Evolutionary conservation across 139 green algal genomes (phyloP).

Genomic region (Chlamydomonas sp.): DNA sequence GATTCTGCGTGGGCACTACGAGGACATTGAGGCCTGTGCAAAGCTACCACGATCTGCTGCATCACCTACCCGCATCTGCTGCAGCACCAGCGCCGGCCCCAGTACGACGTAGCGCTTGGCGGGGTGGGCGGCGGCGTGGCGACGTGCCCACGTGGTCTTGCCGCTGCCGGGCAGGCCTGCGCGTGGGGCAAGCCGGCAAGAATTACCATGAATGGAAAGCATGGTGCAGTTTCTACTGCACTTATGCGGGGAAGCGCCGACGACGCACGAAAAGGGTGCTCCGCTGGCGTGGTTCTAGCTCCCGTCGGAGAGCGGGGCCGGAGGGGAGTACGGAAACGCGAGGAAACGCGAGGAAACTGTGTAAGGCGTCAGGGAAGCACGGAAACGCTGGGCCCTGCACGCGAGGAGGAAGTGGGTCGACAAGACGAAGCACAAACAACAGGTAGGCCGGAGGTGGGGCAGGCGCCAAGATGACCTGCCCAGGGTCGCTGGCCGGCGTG

Average conservation of each 20-base stretch:
- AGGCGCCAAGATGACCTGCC: too few species aligned
- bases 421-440: too few species aligned
- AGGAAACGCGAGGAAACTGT: too few species aligned
- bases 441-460: too few species aligned
- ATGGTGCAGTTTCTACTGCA: too few species aligned
- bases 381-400: not conserved
- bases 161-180: constrained; percentile 50
- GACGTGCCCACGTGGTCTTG: constrained; percentile 61
- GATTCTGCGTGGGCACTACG: too few species aligned
- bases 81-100: constrained; percentile 47
- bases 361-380: not conserved
- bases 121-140: constrained; percentile 19
- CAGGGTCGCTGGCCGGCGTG: too few species aligned
- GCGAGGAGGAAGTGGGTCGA: too few species aligned
- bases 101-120: constrained; percentile 57
- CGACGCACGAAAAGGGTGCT: not conserved
- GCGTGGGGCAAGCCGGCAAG: not conserved
- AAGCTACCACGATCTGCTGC: too few species aligned
- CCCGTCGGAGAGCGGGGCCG: not conserved
- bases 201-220: not conserved
- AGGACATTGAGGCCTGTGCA: too few species aligned
- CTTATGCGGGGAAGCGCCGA: too few species aligned
- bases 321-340: not conserved
- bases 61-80: constrained; percentile 54
- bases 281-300: not conserved